Evolutionary conservation across 176 grass and related monocot species (phyloP).

Genomic region (Carex littledalei): DNA sequence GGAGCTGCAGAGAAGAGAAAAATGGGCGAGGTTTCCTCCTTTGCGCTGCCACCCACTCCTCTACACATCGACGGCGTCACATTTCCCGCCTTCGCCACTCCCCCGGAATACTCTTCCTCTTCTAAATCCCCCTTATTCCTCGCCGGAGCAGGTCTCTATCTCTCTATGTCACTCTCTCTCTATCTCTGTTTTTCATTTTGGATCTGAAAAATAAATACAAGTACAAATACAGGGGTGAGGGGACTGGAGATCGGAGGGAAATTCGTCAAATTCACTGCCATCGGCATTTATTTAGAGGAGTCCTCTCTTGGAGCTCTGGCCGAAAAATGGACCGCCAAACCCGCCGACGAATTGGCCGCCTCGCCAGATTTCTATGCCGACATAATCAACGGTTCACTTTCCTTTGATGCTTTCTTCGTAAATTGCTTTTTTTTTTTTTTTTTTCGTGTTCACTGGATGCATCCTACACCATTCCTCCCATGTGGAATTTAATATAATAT

Average conservation of each 20-base stretch:
- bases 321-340: conserved; percentile 48
- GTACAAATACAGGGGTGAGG: conserved; percentile 35
- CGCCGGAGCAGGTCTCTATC: conserved; percentile 1
- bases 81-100: background rate
- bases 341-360: conserved; percentile 50
- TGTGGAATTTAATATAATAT: no score
- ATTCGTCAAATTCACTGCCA: conserved; percentile 87
- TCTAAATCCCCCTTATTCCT: background rate
- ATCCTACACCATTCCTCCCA: no score
- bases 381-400: conserved; percentile 34
- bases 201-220: background rate
- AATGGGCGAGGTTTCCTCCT: background rate
- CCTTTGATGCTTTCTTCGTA: background rate
- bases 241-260: conserved; percentile 63
- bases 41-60: background rate
- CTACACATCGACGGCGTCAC: background rate
- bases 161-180: background rate
- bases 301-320: conserved; percentile 42
- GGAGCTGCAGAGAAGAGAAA: background rate
- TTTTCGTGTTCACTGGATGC: no score
- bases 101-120: background rate
- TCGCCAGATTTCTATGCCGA: conserved; percentile 54
- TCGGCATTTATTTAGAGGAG: conserved; percentile 78
- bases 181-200: background rate
- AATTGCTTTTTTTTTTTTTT: background rate